Evolutionary conservation across 2,329 filamentous ascomycete genomes (phyloP).

Genomic region (Achaetomium macrosporum): DNA sequence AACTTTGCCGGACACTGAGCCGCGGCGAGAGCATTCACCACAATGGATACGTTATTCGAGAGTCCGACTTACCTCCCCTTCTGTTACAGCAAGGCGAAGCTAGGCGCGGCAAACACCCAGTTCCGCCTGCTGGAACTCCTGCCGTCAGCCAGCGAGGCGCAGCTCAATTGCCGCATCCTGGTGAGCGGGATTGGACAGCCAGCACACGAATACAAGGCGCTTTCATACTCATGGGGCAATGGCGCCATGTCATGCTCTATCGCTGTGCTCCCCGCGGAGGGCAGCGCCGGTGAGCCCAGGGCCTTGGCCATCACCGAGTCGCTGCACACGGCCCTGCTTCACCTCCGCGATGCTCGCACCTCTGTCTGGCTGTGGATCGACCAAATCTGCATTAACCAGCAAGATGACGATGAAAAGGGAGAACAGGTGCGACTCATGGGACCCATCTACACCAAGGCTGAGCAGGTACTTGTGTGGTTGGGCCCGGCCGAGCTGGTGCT

Average conservation of each 20-base stretch:
- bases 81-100: not conserved
- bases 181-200: not conserved
- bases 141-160: not conserved
- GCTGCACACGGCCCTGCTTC: slow-evolving; percentile 4
- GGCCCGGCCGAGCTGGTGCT: slow-evolving; percentile 7
- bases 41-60: too few relatives aligned
- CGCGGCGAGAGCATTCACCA: too few relatives aligned
- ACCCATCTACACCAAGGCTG: slow-evolving; percentile 2
- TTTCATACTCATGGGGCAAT: not conserved
- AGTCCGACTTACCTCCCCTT: not conserved
- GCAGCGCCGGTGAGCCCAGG: not conserved
- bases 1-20: too few relatives aligned
- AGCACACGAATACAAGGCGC: not conserved
- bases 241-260: not conserved
- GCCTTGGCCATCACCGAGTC: slow-evolving; percentile 7
- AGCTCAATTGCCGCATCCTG: not conserved
- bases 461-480: slow-evolving; percentile 13
- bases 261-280: not conserved
- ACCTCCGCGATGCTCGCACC: not conserved
- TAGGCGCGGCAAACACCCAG: not conserved
- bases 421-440: slow-evolving; percentile 11
- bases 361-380: slow-evolving; percentile 7
- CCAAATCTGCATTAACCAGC: slow-evolving; percentile 16
- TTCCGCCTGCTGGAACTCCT: not conserved
- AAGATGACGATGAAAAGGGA: slow-evolving; percentile 3